Evolutionary conservation across 345 rosid genomes (phyloP).

Genomic region (Arabidopsis arenosa): DNA sequence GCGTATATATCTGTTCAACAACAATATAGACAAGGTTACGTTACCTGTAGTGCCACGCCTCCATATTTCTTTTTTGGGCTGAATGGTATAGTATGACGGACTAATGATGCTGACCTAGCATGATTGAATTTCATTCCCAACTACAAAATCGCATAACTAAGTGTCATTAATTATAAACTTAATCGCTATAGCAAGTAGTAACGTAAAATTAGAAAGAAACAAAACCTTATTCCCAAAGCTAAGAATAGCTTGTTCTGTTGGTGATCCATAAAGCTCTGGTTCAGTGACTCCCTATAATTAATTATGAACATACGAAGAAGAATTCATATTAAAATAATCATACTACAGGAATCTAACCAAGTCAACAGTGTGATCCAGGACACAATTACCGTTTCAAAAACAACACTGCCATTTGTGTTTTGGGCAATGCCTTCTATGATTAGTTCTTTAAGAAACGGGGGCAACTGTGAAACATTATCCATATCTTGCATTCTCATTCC

Average conservation of each 20-base stretch:
- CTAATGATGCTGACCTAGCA: constrained; percentile 58
- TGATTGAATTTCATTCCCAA: constrained; percentile 78
- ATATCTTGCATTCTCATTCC: constrained; percentile 53
- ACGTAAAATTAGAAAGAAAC: constrained; percentile 9
- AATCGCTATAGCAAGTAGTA: constrained; percentile 12
- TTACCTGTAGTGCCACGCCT: constrained; percentile 68
- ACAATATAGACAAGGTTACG: background rate
- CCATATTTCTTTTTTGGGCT: constrained; percentile 91
- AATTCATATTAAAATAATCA: too few species aligned
- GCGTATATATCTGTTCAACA: too few species aligned
- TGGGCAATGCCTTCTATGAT: constrained; percentile 70
- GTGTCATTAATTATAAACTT: constrained; percentile 14
- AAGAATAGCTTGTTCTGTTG: constrained; percentile 92
- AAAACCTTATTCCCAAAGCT: constrained; percentile 77
- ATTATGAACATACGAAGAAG: background rate
- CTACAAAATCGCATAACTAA: constrained; percentile 51
- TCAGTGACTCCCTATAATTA: constrained; percentile 59
- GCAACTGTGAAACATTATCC: constrained; percentile 54
- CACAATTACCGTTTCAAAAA: constrained; percentile 62
- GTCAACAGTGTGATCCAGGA: background rate
- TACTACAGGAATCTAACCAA: background rate
- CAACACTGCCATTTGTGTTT: constrained; percentile 79
- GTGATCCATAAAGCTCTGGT: constrained; percentile 77
- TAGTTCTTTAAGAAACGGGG: constrained; percentile 50
- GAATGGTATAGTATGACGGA: constrained; percentile 75